Evolutionary conservation across 2,329 filamentous ascomycete genomes (phyloP).

Genomic region (Phaeosphaeria sp.): DNA sequence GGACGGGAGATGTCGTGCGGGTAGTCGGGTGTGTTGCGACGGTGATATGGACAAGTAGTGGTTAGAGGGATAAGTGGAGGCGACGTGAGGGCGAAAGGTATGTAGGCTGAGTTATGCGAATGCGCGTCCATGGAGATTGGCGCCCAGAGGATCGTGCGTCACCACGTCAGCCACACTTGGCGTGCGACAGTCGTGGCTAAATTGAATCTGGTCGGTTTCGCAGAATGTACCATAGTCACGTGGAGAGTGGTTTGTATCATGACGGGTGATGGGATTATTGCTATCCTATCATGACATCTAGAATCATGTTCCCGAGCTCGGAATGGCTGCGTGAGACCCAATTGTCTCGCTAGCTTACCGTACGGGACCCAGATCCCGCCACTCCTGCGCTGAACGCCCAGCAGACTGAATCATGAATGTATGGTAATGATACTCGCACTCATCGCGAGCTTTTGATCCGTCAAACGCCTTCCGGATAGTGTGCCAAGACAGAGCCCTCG

Average conservation of each 20-base stretch:
- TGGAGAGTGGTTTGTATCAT: not conserved
- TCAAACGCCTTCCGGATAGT: not conserved
- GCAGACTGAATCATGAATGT: not conserved
- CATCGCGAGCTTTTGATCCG: not conserved
- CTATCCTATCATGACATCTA: not conserved
- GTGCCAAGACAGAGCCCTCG: not conserved
- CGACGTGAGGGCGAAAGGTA: not conserved
- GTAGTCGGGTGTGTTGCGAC: not conserved
- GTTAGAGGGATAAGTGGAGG: not conserved
- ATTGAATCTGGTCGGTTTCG: not conserved
- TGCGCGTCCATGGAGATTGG: constrained; percentile 3
- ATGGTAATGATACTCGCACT: not conserved
- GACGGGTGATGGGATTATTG: not conserved
- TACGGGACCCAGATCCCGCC: not conserved
- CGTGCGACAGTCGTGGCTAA: not conserved
- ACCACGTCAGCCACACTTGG: constrained; percentile 7
- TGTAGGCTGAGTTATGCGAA: constrained; percentile 1
- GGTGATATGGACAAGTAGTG: not conserved
- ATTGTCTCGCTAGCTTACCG: not conserved
- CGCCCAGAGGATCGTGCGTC: constrained; percentile 8
- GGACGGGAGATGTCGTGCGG: not conserved
- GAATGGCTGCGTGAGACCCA: not conserved
- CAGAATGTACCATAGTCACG: not conserved
- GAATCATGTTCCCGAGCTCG: not conserved
- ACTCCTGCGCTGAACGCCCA: not conserved